Percentiles rank a stretch among this genome's conserved stretches.
Conservation (phyloP, 805 yeast species). For the Ogataea kodamae region DNA sequence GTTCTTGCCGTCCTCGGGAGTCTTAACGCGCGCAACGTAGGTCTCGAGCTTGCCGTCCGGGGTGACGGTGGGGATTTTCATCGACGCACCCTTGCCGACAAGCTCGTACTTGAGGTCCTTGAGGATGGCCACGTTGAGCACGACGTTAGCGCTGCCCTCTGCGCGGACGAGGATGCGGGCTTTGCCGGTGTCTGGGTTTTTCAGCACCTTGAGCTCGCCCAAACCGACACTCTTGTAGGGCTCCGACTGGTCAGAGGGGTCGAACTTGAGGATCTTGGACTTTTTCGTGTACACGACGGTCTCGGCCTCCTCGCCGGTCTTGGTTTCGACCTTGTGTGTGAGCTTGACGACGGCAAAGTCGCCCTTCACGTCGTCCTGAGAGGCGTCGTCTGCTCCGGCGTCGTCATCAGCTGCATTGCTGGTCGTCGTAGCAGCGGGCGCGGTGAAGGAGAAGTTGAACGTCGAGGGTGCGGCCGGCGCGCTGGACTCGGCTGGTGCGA, state of each 20-base stretch:
- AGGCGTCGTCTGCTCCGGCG: conserved; percentile 34
- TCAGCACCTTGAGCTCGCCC: conserved; percentile 76
- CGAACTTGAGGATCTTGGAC: conserved; percentile 65
- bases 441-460: conserved; percentile 26
- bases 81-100: conserved; percentile 61
- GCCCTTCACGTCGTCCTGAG: conserved; percentile 45
- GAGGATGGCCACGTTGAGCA: conserved; percentile 63
- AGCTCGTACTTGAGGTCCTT: conserved; percentile 57
- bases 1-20: conserved; percentile 61
- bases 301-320: conserved; percentile 88
- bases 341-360: conserved; percentile 46
- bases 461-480: conserved; percentile 10
- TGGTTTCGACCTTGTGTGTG: conserved; percentile 48
- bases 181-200: conserved; percentile 56
- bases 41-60: conserved; percentile 58
- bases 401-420: conserved; percentile 25
- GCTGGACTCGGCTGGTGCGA: conserved; percentile 23
- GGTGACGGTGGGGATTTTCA: conserved; percentile 63
- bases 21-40: conserved; percentile 73
- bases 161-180: conserved; percentile 77
- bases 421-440: conserved; percentile 19
- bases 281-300: conserved; percentile 57
- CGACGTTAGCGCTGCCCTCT: conserved; percentile 79
- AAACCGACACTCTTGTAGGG: conserved; percentile 68
- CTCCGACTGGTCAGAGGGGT: conserved; percentile 42